Base-by-base conservation (phyloP, 371 early-diverging fungal genomes). In the Phascolomyces articulosus region DNA sequence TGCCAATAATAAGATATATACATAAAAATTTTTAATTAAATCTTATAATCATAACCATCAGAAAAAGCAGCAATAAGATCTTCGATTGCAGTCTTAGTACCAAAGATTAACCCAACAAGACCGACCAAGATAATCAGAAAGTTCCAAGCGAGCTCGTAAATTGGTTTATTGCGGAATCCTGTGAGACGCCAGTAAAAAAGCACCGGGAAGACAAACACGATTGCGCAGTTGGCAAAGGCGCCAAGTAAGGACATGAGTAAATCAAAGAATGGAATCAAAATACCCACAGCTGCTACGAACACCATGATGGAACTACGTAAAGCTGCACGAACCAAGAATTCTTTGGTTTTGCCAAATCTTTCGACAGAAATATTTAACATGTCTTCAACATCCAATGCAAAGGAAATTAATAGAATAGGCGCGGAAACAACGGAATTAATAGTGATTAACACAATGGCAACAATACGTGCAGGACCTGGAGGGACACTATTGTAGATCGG, bases 171-270 rank as follows among this genome's bases (percentile, higher is more conserved):
- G 20, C 78, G 66, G 67, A 86, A 68, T 16, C 90, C 90, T 73
- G 85, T 93, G 16, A 96, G 72, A 62, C 87, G 85, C 29, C 90
- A 70, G 71, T 94, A 91, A 68, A 88, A 93, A 10, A 89, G 65
- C 15, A 93, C 82, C 3, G 96, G 96, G 67, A 94, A 85, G 16
- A 95, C 87, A 70, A 95, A 94, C 27, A 93, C 90, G 34, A 93
- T 79, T 70, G 87, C 74, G 59, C 90, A 91, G 54, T 89, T 91
- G 23, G 90, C 84, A 47, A 94, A 71, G 3, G 94, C 90, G 29
- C 96, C 96, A 31, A 96, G 65, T 23, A 96, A 75, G 9, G 91
- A 84, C 90, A 95, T 91, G 55, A 93, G 80, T 65, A 89, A 85
- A 54, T 87, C 87, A 73, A 96, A 93, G 75, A 85, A 89, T 21